phyloP scores from a whole-genome alignment of 805 yeast species.

The Zygoascus tannicola region DNA sequence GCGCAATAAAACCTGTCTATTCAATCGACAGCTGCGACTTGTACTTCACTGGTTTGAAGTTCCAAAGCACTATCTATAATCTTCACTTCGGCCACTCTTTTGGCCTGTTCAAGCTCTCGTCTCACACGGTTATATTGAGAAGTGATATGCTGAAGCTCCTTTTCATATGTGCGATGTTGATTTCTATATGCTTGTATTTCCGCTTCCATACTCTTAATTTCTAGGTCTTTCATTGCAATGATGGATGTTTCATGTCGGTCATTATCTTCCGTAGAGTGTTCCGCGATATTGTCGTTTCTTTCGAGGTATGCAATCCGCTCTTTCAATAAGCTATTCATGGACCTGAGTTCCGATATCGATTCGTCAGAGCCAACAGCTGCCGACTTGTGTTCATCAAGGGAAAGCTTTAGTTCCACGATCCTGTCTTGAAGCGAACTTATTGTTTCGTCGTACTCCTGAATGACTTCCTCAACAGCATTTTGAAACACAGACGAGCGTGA shows the following conservation, averaged over 20 bases:
- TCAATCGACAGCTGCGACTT: no score
- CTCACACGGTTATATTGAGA: constrained; percentile 14
- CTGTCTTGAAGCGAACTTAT: constrained; percentile 13
- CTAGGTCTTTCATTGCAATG: background rate
- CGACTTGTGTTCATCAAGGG: background rate
- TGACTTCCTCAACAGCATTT: constrained; percentile 13
- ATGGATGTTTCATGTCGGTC: background rate
- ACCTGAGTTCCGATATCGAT: background rate
- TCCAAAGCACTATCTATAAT: no score
- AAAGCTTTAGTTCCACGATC: constrained; percentile 4
- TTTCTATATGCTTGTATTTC: constrained; percentile 8
- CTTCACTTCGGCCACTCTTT: no score
- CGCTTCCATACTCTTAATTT: constrained; percentile 1
- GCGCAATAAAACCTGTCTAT: no score
- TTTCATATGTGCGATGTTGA: constrained; percentile 13
- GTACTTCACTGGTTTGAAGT: no score
- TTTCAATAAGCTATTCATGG: background rate
- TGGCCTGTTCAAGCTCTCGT: constrained; percentile 7
- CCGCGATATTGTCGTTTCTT: background rate
- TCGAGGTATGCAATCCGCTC: constrained; percentile 1
- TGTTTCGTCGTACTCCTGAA: constrained; percentile 15
- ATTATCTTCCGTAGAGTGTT: background rate
- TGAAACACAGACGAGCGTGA: constrained; percentile 13
- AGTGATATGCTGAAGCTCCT: constrained; percentile 16
- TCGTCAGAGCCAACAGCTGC: constrained; percentile 2